Conservation (phyloP, 2,329 filamentous ascomycete species). For the Aspergillus sp. region DNA sequence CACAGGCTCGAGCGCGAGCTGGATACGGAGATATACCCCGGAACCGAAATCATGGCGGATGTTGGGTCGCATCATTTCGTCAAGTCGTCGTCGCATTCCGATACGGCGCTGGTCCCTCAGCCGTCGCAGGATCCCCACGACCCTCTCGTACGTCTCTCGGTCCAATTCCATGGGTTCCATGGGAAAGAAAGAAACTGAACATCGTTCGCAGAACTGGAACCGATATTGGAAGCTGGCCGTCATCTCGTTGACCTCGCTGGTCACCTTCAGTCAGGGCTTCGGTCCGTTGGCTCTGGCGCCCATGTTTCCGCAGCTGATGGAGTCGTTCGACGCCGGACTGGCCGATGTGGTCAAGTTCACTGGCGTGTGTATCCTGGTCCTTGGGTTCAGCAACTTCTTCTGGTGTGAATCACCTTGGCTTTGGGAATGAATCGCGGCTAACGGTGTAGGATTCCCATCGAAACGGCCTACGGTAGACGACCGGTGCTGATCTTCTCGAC, state of each 20-base stretch:
- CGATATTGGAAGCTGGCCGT: constrained; percentile 49
- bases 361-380: constrained; percentile 55
- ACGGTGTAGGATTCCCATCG: constrained; percentile 55
- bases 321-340: constrained; percentile 54
- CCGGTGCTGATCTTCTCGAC: constrained; percentile 54
- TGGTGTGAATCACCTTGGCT: no score
- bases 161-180: no score
- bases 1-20: constrained; percentile 53
- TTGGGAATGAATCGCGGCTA: background rate
- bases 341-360: constrained; percentile 57
- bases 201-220: constrained; percentile 45
- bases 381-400: constrained; percentile 61
- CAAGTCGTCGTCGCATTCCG: constrained; percentile 46
- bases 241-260: constrained; percentile 47
- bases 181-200: no score
- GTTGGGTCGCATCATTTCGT: constrained; percentile 64
- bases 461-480: constrained; percentile 55
- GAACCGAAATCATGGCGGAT: constrained; percentile 62
- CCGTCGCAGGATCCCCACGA: constrained; percentile 49
- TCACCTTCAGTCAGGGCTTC: constrained; percentile 55
- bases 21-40: constrained; percentile 54
- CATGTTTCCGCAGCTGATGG: constrained; percentile 60
- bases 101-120: constrained; percentile 52
- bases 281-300: constrained; percentile 56
- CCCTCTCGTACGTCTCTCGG: constrained; percentile 36